phyloP scores from a whole-genome alignment of 495 filamentous ascomycete genomes.

The Penicillium angulare region DNA sequence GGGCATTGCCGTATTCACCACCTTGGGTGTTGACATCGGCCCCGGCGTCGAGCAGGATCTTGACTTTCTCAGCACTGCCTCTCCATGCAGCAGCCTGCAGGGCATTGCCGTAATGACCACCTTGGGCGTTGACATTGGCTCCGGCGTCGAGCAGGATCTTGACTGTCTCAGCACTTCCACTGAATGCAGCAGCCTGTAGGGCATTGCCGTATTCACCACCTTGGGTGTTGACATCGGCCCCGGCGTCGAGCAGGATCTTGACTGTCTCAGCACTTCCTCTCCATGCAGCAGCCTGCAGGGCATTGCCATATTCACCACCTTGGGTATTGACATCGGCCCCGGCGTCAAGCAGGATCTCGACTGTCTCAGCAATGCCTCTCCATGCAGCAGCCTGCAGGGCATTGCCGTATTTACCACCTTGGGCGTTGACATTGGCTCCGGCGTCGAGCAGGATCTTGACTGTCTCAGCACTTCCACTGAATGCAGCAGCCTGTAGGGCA shows the following conservation, averaged over 20 bases:
- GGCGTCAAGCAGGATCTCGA: no score
- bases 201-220: neutral
- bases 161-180: neutral
- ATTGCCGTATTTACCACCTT: neutral
- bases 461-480: neutral
- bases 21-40: neutral
- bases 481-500: neutral
- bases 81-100: neutral
- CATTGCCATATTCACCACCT: no score
- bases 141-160: neutral
- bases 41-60: neutral
- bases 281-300: no score
- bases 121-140: neutral
- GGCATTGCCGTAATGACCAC: neutral
- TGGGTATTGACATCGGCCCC: no score
- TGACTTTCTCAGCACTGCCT: neutral
- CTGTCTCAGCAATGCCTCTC: no score
- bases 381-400: constrained; percentile 4
- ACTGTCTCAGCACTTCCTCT: no score
- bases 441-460: neutral
- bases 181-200: neutral
- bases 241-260: no score
- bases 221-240: neutral
- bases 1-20: neutral
- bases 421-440: neutral